Conservation (phyloP, 805 yeast species). For the Komagataella ulmi region DNA sequence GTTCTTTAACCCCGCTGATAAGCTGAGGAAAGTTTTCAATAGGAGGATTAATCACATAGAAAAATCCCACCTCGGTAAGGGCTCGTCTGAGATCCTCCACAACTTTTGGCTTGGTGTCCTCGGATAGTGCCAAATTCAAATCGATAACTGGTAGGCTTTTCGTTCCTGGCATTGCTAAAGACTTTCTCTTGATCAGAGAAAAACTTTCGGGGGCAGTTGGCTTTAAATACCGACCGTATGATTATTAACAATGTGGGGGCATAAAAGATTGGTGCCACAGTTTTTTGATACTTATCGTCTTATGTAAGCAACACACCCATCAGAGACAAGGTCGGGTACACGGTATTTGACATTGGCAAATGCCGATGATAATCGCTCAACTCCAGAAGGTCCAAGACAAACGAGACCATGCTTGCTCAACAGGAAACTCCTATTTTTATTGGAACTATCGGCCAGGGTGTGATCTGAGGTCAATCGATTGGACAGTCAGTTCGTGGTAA, state of each 20-base stretch:
- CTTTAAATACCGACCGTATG: not conserved
- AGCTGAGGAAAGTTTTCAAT: slow-evolving; percentile 21
- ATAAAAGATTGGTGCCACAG: not conserved
- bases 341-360: not conserved
- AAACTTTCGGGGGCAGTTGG: not conserved
- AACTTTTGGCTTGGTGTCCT: slow-evolving; percentile 27
- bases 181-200: not conserved
- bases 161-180: not conserved
- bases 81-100: slow-evolving; percentile 28
- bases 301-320: not conserved
- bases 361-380: not conserved
- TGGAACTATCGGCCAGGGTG: no score
- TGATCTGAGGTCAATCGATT: no score
- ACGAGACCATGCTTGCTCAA: no score
- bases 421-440: no score
- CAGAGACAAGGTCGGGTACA: not conserved
- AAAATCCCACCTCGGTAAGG: slow-evolving; percentile 41
- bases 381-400: no score
- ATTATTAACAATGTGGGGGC: not conserved
- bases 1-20: slow-evolving; percentile 15
- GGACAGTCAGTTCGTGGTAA: not conserved
- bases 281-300: not conserved
- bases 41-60: slow-evolving; percentile 34
- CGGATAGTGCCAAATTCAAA: slow-evolving; percentile 24
- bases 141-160: slow-evolving; percentile 28